Evolutionary conservation across 495 filamentous ascomycete species (phyloP), one percentile per base, ranked within the genome.

Genomic region (Xylaria longipes): DNA sequence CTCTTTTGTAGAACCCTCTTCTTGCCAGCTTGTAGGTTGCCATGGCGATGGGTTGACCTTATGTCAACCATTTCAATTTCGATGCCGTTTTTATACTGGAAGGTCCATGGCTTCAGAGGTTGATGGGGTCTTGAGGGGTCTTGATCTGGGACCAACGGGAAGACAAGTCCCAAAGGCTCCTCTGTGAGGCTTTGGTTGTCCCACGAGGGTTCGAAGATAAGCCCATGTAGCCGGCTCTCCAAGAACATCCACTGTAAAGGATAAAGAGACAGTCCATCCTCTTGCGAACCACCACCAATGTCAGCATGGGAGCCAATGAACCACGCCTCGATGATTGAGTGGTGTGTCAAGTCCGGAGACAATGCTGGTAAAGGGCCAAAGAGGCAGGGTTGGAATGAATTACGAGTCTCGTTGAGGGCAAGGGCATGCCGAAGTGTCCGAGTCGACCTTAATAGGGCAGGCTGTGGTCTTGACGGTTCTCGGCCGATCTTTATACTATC

Each of bases 231-330:
- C n/a, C 69, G 61, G 62, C 77, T 77, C 69, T 81, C 79, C 27
- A 78, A 48, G 37, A 81, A 60, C 78, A 81, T 80, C 79, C 79
- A 81, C 69, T 81, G 79, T 29, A 81, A 69, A 12, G 79, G 79
- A 60, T 81, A 81, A 14, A 81, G 74, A 41, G 76, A 75, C 11
- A 81, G 70, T 17, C 79, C 79, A 65, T 78, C 78, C n/a, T 75
- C 74, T 57, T 70, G 74, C 8, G 77, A 65, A 8, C 71, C 71
- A 7, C 71, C 71, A 20, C 65, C 64, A 7, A 73, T 71, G 39
- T 71, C 69, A 35, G 62, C 69, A 33, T 71, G 69, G 22, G 69
- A 66, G 20, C 69, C 69, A 1, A 66, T 66, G 41, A 71, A 71
- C 69, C 69, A 71, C 8, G 69, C 69, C 25, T 71, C 69, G 50